Base-by-base conservation (phyloP, 805 yeast genomes). In the Starmerella sp. region DNA sequence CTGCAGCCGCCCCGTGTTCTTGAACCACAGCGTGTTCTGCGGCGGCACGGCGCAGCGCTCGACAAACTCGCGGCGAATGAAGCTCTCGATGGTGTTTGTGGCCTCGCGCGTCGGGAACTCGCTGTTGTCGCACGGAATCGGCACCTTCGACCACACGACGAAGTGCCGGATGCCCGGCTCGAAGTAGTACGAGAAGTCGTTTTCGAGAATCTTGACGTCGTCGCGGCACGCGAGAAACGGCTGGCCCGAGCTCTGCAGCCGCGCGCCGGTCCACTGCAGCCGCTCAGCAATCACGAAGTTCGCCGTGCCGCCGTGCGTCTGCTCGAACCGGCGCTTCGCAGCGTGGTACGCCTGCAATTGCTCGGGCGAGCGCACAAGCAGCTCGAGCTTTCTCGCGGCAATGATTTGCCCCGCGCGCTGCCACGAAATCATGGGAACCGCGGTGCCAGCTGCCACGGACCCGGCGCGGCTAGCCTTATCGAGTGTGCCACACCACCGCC, bases 111-210 rank as follows among this genome's bases (percentile, higher is more conserved):
- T 67, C 2, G 62, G 62, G 35, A 51, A 54, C 52, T 59, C 60
- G 56, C 75, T 78, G 4, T 80, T 79, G 39, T 73, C 69, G 15
- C 67, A 63, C 7, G 76, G 74, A 13, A 78, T 73, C 8, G 68
- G 66, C 29, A 71, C 65, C 60, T 78, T 76, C 13, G 78, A 68
- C 84, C 84, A 80, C 15, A 80, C 77, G 41, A 82, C 80, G 42
- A 79, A 63, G 62, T 80, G 84, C 22, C 62, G 62, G 45, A 80
- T 73, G 41, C 74, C 75, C 4, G 62, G 58, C 39, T 72, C 80
- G 53, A 80, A 73, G 55, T 75, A 76, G 65, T 80, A 80, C 0
- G 83, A 82, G 65, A 77, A 80, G 62, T 78, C 81, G 62, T 80
- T 80, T 51, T 60, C 63, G 32, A 79, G 65, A 35, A 80, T 72